phyloP scores from a whole-genome alignment of 169 alveolate genomes.

The Eimeria sp. region DNA sequence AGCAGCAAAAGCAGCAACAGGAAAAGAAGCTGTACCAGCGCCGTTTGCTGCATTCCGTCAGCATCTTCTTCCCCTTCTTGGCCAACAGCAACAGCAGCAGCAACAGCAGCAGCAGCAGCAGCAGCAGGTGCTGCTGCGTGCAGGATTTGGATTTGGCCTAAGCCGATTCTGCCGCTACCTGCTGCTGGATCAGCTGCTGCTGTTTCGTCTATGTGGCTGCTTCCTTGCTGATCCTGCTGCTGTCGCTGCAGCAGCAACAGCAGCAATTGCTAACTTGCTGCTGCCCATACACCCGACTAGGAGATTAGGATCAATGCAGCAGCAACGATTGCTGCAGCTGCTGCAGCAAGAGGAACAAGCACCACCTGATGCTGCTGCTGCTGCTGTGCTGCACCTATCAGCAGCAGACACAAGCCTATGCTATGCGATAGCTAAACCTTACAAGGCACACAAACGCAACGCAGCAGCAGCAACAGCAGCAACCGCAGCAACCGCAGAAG shows the following conservation, averaged over 20 bases:
- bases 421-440: slow-evolving; percentile 6
- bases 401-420: slow-evolving; percentile 45
- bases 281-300: slow-evolving; percentile 46
- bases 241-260: slow-evolving; percentile 44
- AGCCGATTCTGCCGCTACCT: neutral
- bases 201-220: slow-evolving; percentile 54
- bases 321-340: slow-evolving; percentile 37
- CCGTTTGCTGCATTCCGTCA: slow-evolving; percentile 33
- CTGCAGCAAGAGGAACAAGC: slow-evolving; percentile 62
- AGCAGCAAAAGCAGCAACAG: neutral
- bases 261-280: neutral
- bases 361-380: slow-evolving; percentile 52
- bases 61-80: neutral
- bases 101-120: slow-evolving; percentile 5
- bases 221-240: slow-evolving; percentile 14
- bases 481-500: neutral
- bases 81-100: neutral
- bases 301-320: slow-evolving; percentile 20
- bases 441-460: neutral
- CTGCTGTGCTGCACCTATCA: slow-evolving; percentile 44
- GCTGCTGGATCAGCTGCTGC: slow-evolving; percentile 48
- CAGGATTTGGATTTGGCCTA: slow-evolving; percentile 39
- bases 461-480: slow-evolving; percentile 39
- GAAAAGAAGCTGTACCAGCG: too few species aligned
- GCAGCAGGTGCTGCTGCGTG: slow-evolving; percentile 54